Base-by-base conservation (phyloP, 352 stramenopile genomes). In the Pseudoperonospora humuli region DNA sequence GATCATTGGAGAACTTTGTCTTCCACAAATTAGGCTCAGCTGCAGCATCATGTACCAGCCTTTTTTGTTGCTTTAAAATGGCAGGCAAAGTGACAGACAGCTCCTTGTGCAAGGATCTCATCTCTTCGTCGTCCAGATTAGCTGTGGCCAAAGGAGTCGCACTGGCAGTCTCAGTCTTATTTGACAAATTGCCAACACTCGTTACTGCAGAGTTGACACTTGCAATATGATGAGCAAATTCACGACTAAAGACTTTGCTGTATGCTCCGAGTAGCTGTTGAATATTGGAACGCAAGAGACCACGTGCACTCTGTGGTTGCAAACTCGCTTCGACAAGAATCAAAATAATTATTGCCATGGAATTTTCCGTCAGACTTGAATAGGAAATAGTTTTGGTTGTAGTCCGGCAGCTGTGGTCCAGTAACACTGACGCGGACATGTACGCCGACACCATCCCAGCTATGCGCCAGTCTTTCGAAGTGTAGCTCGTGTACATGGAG, bases 401-500 rank as follows among this genome's bases (percentile, higher is more conserved):
- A 10, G 13, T 63, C 17, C 69, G 57, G 38, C 71, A 84, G 15
- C 40, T 66, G 26, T 84, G 65, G 36, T 79, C 58, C 1, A 86
- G 60, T 24, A 90, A 42, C 8, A 90, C 70, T 1, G 61, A 72
- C 0, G 74, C 63, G 20, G 72, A 67, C 69, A 86, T 84, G 35
- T 64, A 87, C 6, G 75, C 78, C 13, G 75, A 87, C 29, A 87
- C 74, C n/a, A 90, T 36, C 6, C 78, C 78, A 8, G 73, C 73
- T 48, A 87, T n/a, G 87, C 2, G 67, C 66, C 0, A 73, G n/a
- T n/a, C n/a, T n/a, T n/a, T n/a, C n/a, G n/a, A n/a, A n/a, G n/a
- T 73, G 46, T 84, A 87, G 10, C 57, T 62, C 2, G 87, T 70
- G 42, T 87, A 86, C 72, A 90, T 86, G 1, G 75, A 90, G 1